Conservation (phyloP, 2,329 filamentous ascomycete genomes). For the Aspergillaceae sp. region DNA sequence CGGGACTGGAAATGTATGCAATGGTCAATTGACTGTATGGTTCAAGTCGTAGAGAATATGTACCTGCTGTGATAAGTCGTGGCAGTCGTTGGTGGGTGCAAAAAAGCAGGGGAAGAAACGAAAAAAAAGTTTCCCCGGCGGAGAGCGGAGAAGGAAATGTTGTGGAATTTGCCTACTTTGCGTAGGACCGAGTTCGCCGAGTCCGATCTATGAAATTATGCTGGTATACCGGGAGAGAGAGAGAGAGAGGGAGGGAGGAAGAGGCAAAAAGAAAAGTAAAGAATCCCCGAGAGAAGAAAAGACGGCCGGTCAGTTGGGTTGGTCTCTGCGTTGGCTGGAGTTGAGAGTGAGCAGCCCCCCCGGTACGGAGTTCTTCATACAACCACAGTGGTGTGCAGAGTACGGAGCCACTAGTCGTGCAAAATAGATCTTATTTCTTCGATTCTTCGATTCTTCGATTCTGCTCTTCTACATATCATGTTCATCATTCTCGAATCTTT, state of each 20-base stretch:
- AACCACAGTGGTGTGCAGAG: too few species aligned
- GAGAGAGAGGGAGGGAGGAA: neutral
- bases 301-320: neutral
- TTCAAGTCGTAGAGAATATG: too few species aligned
- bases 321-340: neutral
- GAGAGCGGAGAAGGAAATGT: neutral
- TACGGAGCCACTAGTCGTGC: too few species aligned
- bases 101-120: neutral
- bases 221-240: too few species aligned
- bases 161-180: too few species aligned
- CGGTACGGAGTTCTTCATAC: too few species aligned
- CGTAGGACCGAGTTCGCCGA: neutral
- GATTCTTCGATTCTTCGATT: neutral
- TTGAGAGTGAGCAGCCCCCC: neutral
- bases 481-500: too few species aligned
- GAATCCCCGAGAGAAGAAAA: neutral
- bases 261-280: neutral
- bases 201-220: too few species aligned
- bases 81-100: neutral
- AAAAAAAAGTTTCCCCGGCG: neutral
- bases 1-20: too few species aligned
- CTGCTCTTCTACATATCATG: neutral
- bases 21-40: conserved; percentile 1
- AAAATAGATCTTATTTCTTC: neutral
- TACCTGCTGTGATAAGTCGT: too few species aligned